phyloP scores from a whole-genome alignment of 768 basidiomycete species.

The Rhodotorula paludigena region DNA sequence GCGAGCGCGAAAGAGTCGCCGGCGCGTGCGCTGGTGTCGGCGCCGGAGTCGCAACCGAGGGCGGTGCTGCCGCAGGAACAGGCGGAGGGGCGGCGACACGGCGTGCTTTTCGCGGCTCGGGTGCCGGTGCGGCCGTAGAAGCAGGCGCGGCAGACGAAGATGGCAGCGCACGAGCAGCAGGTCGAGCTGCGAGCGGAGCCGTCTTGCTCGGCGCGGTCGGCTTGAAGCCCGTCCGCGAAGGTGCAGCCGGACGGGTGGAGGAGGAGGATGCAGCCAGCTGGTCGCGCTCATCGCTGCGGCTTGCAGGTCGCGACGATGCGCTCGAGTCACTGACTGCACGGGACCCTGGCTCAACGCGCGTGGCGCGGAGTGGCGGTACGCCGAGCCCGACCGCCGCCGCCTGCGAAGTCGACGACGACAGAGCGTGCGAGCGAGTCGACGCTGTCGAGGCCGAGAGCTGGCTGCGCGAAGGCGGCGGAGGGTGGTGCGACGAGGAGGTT shows the following conservation, averaged over 20 bases:
- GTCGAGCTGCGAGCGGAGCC: not conserved
- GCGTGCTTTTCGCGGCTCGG: slow-evolving; percentile 11
- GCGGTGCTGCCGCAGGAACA: not conserved
- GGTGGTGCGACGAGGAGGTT: not conserved
- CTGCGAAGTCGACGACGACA: too few species aligned
- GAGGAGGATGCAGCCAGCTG: not conserved
- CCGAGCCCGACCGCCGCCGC: too few species aligned
- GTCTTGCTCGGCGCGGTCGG: slow-evolving; percentile 14
- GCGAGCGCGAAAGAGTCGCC: slow-evolving; percentile 3
- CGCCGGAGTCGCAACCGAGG: not conserved
- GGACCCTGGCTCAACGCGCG: not conserved
- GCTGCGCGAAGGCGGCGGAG: not conserved
- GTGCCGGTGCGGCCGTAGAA: not conserved
- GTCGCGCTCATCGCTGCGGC: slow-evolving; percentile 14
- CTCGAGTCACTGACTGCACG: slow-evolving; percentile 9
- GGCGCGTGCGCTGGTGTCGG: slow-evolving; percentile 4
- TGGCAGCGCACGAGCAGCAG: not conserved
- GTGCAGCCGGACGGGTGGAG: not conserved
- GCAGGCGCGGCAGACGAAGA: not conserved
- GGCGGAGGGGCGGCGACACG: slow-evolving; percentile 3
- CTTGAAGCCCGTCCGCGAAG: slow-evolving; percentile 9
- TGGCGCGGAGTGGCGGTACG: not conserved
- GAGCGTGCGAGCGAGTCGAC: too few species aligned
- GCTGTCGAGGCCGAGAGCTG: not conserved
- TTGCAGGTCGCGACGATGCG: slow-evolving; percentile 13